Base-by-base conservation (phyloP, 441 rosid species). In the Raphanus hybrid region DNA sequence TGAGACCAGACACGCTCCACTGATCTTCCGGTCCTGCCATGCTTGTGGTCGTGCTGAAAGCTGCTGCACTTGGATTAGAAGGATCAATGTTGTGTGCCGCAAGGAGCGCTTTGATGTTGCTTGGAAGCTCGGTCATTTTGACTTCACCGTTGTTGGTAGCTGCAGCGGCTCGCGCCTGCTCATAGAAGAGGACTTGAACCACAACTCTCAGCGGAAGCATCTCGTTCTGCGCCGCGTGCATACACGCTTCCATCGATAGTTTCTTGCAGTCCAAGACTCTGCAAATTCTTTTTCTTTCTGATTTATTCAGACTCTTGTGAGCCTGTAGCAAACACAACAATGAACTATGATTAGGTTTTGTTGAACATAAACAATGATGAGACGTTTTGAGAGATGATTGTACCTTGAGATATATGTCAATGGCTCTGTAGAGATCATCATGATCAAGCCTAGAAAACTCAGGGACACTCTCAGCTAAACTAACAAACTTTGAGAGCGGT, bases 1-100 rank as follows among this genome's bases (percentile, higher is more conserved):
- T 93, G 12, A 95, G 88, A 62, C 96, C 97, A 15, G 97, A 92
- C 39, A 91, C 90, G 76, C 99, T 95, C 99, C 98, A 95, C 66
- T 87, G 97, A 70, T 95, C 99, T 0, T 92, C 98, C 0, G 68
- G 73, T 27, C 84, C 89, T 20, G 73, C 80, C 41, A 89, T 79
- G 86, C 91, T 92, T 10, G 92, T 81, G 2, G 88, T 86, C 2
- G 89, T 87, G 39, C 92, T 88, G 88, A 89, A 91, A 57, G 87
- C 64, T 50, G 96, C 80, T 9, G 87, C 86, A 5, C 82, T 82
- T 26, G 89, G 88, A 70, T 84, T 91, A 11, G 97, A 92, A 26
- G 99, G 92, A 76, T 95, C 92, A 0, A 91, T 87, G 59, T 84
- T 84, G 52, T 92, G 93, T 1, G 97, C 68, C 0, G 92, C 90